Base-by-base conservation (phyloP, 768 basidiomycete genomes). In the Podaxis carcinomalis region DNA sequence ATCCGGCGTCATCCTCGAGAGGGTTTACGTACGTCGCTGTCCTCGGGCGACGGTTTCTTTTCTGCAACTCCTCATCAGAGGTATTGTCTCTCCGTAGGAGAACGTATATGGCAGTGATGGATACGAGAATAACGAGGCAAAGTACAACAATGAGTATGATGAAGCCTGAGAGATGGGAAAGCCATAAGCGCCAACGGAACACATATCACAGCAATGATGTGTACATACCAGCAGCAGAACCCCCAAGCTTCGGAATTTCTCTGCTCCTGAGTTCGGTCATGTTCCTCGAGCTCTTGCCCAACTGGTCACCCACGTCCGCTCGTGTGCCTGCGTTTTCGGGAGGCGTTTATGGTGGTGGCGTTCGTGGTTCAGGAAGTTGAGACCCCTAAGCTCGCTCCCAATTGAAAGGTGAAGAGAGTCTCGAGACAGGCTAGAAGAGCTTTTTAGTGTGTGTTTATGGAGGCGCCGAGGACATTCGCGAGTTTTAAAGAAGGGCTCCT, bases 131-230 rank as follows among this genome's bases (percentile, higher is more conserved):
- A 57, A 90, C 73, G 59, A 81, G 63, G 59, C 76, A 74, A 44
- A 90, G 78, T 49, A 75, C 70, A 39, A 88, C 80, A 42, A 90
- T 76, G 40, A 90, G 72, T 3, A 73, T 83, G 64, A 89, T 80
- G 73, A 90, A 90, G 10, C 79, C 87, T 81, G 63, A 56, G 52
- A 58, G 62, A 40, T 19, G 32, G 6, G 32, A 32, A 32, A 32
- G 32, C 14, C n/a, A 44, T 44, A 16, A 44, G 42, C 32, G 14
- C 21, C 28, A 56, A 59, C 40, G 59, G 16, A 46, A 39, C 5
- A 1, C 11, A 16, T 21, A 36, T 42, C n/a, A 56, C 21, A 2
- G 39, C 27, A 21, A 21, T 58, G n/a, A 39, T 50, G 6, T 60
- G 4, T 23, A 66, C 79, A 40, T 70, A 83, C 83, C 83, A 52